phyloP scores from a whole-genome alignment of 352 stramenopile genomes.

The Pythium periplocum region DNA sequence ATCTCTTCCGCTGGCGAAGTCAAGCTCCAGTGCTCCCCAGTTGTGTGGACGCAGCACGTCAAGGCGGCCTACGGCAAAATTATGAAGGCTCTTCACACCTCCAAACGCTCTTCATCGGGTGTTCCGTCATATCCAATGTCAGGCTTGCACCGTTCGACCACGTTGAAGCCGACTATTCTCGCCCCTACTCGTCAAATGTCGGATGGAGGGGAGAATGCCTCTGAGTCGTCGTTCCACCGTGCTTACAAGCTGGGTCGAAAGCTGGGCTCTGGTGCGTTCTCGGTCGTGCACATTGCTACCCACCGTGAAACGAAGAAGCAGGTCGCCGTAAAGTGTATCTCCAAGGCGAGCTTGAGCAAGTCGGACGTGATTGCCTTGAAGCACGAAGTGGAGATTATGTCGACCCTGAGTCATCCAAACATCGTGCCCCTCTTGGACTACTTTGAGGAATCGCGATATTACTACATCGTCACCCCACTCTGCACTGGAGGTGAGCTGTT shows the following conservation, averaged over 20 bases:
- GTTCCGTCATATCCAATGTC: slow-evolving; percentile 6
- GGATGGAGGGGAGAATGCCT: slow-evolving; percentile 32
- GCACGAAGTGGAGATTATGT: slow-evolving; percentile 72
- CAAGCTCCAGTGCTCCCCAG: slow-evolving; percentile 52
- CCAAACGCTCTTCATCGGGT: slow-evolving; percentile 1
- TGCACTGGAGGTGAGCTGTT: slow-evolving; percentile 93
- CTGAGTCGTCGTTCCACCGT: slow-evolving; percentile 48
- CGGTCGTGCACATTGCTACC: slow-evolving; percentile 82
- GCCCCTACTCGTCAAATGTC: slow-evolving; percentile 36
- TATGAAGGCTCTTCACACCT: slow-evolving; percentile 67
- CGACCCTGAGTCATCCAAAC: slow-evolving; percentile 64
- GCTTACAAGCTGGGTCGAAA: slow-evolving; percentile 82
- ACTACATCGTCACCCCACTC: slow-evolving; percentile 76
- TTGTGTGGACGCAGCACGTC: slow-evolving; percentile 67
- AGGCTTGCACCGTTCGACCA: slow-evolving; percentile 17
- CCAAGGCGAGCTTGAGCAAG: slow-evolving; percentile 42
- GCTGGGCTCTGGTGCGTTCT: slow-evolving; percentile 84
- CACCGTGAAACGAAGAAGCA: slow-evolving; percentile 67
- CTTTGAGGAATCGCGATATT: slow-evolving; percentile 70
- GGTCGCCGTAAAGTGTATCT: slow-evolving; percentile 78
- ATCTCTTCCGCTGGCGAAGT: slow-evolving; percentile 63
- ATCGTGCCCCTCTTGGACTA: slow-evolving; percentile 69
- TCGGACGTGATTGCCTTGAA: slow-evolving; percentile 56
- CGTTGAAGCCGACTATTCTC: slow-evolving; percentile 14
- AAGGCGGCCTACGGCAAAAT: slow-evolving; percentile 72